Conservation (phyloP, 768 basidiomycete species). For the Amanita pseudoporphyria region DNA sequence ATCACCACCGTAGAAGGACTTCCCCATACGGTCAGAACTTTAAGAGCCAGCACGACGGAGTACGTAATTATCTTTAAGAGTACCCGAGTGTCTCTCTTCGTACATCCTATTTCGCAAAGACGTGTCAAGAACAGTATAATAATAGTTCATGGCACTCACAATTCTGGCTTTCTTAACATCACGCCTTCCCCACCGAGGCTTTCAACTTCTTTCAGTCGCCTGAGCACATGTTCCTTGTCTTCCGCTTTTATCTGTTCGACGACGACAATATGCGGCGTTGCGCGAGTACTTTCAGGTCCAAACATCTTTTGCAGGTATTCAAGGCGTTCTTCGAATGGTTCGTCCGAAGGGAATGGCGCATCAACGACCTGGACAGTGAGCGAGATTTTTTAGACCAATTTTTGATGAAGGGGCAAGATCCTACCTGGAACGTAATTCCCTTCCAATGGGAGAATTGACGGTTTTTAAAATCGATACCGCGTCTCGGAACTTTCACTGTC, state of each 20-base stretch:
- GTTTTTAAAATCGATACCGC: constrained; percentile 55
- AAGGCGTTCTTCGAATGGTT: constrained; percentile 44
- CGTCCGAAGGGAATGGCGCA: constrained; percentile 35
- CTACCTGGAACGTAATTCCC: constrained; percentile 44
- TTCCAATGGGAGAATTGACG: constrained; percentile 46
- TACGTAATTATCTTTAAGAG: constrained; percentile 36
- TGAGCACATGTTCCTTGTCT: constrained; percentile 40
- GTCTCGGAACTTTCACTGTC: constrained; percentile 46
- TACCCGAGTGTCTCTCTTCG: constrained; percentile 37
- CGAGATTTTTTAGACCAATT: neutral
- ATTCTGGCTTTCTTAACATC: constrained; percentile 43
- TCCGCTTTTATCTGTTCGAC: constrained; percentile 39
- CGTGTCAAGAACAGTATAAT: neutral
- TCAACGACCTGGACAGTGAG: constrained; percentile 39
- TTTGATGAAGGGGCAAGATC: constrained; percentile 4
- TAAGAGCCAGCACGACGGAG: neutral
- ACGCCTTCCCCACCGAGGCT: constrained; percentile 46
- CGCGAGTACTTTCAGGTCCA: constrained; percentile 34
- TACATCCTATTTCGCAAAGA: constrained; percentile 26
- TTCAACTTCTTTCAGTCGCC: constrained; percentile 46
- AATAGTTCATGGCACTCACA: constrained; percentile 23
- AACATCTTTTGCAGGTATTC: constrained; percentile 34
- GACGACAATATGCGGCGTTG: constrained; percentile 31
- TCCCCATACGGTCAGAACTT: neutral
- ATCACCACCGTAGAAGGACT: constrained; percentile 55